These are phyloP conservation scores for Suillus alpinus DNA, from an alignment of 768 basidiomycete genomes.

Conservation along the genomic window DNA sequence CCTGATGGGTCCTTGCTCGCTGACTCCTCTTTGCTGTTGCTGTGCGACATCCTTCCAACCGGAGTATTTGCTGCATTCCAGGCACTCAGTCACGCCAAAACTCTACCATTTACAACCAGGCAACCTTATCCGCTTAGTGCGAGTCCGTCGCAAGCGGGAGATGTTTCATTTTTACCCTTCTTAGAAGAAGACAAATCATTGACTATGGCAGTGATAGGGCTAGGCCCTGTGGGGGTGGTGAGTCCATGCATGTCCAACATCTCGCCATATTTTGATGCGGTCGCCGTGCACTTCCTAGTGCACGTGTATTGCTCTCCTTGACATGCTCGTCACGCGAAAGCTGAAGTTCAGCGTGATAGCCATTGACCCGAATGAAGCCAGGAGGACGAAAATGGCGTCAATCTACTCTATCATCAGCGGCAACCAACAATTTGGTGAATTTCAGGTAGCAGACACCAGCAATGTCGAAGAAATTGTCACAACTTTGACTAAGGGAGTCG, in stretches of 20 bases:
- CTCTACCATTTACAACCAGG: slow-evolving; percentile 56
- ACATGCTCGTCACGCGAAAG: slow-evolving; percentile 47
- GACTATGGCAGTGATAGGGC: slow-evolving; percentile 66
- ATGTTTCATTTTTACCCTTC: slow-evolving; percentile 22
- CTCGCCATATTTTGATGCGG: not conserved
- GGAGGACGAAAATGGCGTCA: slow-evolving; percentile 58
- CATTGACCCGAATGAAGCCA: slow-evolving; percentile 55
- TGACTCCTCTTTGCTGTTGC: slow-evolving; percentile 65
- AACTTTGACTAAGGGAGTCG: slow-evolving; percentile 54
- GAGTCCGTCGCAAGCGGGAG: slow-evolving; percentile 6
- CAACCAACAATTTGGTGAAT: slow-evolving; percentile 39
- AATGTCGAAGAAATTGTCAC: slow-evolving; percentile 48
- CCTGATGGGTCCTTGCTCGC: slow-evolving; percentile 49
- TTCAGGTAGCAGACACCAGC: slow-evolving; percentile 50
- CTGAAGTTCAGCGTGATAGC: slow-evolving; percentile 57
- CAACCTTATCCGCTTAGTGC: slow-evolving; percentile 52
- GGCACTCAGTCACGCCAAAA: slow-evolving; percentile 70
- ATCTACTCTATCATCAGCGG: slow-evolving; percentile 53
- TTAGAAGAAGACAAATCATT: slow-evolving; percentile 48
- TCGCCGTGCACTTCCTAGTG: slow-evolving; percentile 38
- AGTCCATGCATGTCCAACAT: slow-evolving; percentile 13
- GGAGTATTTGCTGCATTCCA: slow-evolving; percentile 76
- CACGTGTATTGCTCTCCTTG: slow-evolving; percentile 60
- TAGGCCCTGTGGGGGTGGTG: slow-evolving; percentile 77
- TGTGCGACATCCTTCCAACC: slow-evolving; percentile 80